Base-by-base conservation (phyloP, 768 basidiomycete genomes). In the Tubosaeta sp. region DNA sequence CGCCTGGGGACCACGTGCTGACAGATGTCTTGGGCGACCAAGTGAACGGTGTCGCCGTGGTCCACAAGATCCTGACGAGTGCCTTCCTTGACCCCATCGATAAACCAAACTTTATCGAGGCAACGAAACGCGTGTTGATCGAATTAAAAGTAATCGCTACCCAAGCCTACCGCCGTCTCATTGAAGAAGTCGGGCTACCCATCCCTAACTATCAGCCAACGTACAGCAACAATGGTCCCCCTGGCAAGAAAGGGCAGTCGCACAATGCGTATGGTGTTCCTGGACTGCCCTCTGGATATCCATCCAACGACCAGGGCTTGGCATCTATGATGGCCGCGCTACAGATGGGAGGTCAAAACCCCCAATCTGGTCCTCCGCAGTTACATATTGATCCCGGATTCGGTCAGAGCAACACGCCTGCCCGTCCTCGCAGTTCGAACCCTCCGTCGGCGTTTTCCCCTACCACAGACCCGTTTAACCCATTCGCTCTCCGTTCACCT, bases 21-120 rank as follows among this genome's bases (percentile, higher is more conserved):
- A 93, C 89, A 12, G 95, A 98, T 63, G 90, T 98, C 40, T 76
- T 99, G 57, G 87, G 87, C 41, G 95, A 99, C 69, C 94, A 98
- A 71, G 92, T 97, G 52, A 94, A 96, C 65, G 94, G 94, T 22
- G 87, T 95, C 45, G 86, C 92, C 5, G 88, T 93, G 30, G 84
- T 95, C 22, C 88, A 90, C 70, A 98, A 98, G 69, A 88, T 97
- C 55, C 69, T 97, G 57, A 89, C 87, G 11, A 94, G 88, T 65
- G 79, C 88, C 10, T 91, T 87, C 73, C 77, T 97, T 55, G 87
- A 92, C 44, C 80, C 82, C 12, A 62, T 70, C 6, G 82, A 86
- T 60, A 90, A 87, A 64, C 73, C 75, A 14, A 73, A 72, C 38
- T 88, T 90, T 59, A 73, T 92, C 4, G 93, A 93, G 59, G 87